Evolutionary conservation across 768 basidiomycete species (phyloP).

Genomic region (Multifurca ochricompacta): DNA sequence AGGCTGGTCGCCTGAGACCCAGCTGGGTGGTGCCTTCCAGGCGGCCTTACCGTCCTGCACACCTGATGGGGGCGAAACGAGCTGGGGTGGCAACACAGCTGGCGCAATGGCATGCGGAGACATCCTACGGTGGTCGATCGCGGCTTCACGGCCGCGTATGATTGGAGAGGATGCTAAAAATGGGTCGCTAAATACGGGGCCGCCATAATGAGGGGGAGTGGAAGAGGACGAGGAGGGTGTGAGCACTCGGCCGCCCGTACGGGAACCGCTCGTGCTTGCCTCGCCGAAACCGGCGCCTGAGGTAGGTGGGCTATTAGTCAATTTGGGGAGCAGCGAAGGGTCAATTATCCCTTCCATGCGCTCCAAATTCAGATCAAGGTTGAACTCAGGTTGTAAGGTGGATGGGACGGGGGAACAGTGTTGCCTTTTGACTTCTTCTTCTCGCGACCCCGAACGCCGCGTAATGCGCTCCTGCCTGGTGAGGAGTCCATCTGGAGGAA

Average conservation of each 20-base stretch:
- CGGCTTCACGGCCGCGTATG: constrained; percentile 12
- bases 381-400: constrained; percentile 33
- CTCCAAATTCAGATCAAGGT: constrained; percentile 60
- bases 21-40: constrained; percentile 73
- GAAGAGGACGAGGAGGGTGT: constrained; percentile 14
- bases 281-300: constrained; percentile 35
- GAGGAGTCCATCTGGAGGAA: constrained; percentile 25
- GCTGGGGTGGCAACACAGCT: constrained; percentile 14
- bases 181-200: constrained; percentile 19
- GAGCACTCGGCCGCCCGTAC: constrained; percentile 4
- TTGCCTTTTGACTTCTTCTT: constrained; percentile 27
- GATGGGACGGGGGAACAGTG: constrained; percentile 27
- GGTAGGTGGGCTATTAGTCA: constrained; percentile 33
- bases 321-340: constrained; percentile 24
- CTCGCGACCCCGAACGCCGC: constrained; percentile 24
- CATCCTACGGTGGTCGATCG: constrained; percentile 7
- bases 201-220: constrained; percentile 1
- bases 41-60: constrained; percentile 11
- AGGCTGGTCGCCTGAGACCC: constrained; percentile 49
- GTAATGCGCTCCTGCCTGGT: constrained; percentile 14
- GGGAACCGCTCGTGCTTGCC: constrained; percentile 26
- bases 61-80: constrained; percentile 15
- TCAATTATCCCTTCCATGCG: constrained; percentile 80
- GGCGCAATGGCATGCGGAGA: constrained; percentile 12
- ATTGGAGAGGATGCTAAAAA: constrained; percentile 14